These are phyloP conservation scores for Teratosphaeria viscida DNA, from an alignment of 2,329 filamentous ascomycete genomes.

Conservation along the genomic window DNA sequence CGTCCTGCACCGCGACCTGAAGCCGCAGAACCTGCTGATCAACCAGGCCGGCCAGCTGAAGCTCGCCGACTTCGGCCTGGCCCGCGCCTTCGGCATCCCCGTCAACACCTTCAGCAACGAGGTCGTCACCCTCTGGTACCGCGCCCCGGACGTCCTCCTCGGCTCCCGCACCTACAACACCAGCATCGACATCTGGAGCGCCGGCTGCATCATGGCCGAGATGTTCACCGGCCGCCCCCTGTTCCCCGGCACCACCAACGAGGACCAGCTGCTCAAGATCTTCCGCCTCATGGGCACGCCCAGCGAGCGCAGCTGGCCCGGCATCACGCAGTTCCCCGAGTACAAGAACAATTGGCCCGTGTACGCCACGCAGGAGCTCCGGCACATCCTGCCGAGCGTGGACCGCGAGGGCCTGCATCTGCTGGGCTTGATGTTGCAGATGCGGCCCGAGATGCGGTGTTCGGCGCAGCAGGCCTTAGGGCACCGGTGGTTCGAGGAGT, in stretches of 20 bases:
- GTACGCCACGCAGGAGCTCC: slow-evolving; percentile 83
- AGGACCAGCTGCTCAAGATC: slow-evolving; percentile 93
- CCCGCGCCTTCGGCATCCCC: slow-evolving; percentile 88
- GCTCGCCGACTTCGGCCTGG: slow-evolving; percentile 87
- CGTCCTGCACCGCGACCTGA: slow-evolving; percentile 88
- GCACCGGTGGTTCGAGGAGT: slow-evolving; percentile 85
- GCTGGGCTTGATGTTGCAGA: slow-evolving; percentile 79
- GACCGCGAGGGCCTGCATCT: slow-evolving; percentile 80
- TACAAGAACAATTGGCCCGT: slow-evolving; percentile 94
- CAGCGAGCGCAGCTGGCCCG: slow-evolving; percentile 89
- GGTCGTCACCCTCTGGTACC: slow-evolving; percentile 95
- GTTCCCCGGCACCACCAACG: slow-evolving; percentile 95
- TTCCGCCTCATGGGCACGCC: slow-evolving; percentile 98
- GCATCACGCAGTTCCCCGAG: slow-evolving; percentile 90
- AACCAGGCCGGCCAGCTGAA: slow-evolving; percentile 86
- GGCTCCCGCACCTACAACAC: slow-evolving; percentile 96
- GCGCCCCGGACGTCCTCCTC: slow-evolving; percentile 87
- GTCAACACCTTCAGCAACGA: slow-evolving; percentile 98
- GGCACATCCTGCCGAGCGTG: slow-evolving; percentile 79
- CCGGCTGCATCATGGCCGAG: slow-evolving; percentile 98
- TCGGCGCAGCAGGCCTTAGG: slow-evolving; percentile 76
- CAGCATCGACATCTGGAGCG: slow-evolving; percentile 99
- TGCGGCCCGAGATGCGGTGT: slow-evolving; percentile 83
- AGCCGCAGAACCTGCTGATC: slow-evolving; percentile 93
- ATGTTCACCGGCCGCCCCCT: slow-evolving; percentile 95